These are phyloP conservation scores for Volvox africanus DNA, from an alignment of 139 green algal genomes.

Conservation along the genomic window DNA sequence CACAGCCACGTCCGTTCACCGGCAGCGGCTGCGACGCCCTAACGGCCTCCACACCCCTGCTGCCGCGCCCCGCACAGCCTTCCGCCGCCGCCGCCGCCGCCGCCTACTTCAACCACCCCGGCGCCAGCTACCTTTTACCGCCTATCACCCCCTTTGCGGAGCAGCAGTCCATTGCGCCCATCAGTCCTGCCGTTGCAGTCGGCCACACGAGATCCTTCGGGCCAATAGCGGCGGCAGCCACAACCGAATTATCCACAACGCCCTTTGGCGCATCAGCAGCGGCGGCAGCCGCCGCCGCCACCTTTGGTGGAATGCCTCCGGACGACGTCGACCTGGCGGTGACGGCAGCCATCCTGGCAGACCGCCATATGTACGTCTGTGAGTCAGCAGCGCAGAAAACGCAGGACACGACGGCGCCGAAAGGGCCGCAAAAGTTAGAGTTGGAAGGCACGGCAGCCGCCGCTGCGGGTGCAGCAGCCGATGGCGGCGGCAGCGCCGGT, in stretches of 20 bases:
- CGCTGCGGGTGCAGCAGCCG: neutral
- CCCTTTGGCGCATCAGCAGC: neutral
- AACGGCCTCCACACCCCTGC: neutral
- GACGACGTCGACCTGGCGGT: conserved; percentile 38
- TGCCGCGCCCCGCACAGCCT: neutral
- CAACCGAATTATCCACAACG: neutral
- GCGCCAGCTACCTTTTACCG: neutral
- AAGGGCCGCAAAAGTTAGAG: neutral
- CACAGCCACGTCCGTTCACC: neutral
- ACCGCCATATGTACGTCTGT: conserved; percentile 30
- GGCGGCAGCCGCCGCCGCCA: neutral
- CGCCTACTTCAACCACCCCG: neutral
- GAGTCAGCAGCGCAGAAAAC: conserved; percentile 1
- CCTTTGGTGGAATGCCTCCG: neutral
- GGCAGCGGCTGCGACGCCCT: neutral
- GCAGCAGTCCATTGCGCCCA: neutral
- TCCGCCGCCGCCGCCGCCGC: neutral
- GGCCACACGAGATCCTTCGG: neutral
- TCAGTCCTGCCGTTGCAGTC: neutral
- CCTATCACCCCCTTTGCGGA: neutral
- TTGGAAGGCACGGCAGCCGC: neutral
- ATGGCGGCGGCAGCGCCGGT: neutral
- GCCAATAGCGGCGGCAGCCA: neutral
- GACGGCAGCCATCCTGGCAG: conserved; percentile 15
- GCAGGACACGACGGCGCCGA: neutral